These are phyloP conservation scores for Peterozyma toletana DNA, from an alignment of 805 yeast species.

Conservation along the genomic window DNA sequence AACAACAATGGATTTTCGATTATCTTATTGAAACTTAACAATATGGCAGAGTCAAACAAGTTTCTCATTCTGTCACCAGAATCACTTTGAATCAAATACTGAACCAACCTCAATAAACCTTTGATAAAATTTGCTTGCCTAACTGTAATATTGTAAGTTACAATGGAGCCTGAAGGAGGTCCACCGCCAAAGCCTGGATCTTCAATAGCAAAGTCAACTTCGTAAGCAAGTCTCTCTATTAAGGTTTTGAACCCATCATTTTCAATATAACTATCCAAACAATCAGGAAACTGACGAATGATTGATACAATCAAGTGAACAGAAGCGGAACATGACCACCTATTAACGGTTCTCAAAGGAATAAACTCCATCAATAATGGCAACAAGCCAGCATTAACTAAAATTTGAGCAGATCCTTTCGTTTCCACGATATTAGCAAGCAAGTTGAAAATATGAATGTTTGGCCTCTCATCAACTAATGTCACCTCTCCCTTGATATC, in stretches of 20 bases:
- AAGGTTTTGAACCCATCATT: conserved; percentile 59
- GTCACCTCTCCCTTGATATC: conserved; percentile 22
- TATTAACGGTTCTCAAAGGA: conserved; percentile 38
- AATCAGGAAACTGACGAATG: conserved; percentile 36
- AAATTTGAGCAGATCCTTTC: conserved; percentile 43
- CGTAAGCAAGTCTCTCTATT: conserved; percentile 53
- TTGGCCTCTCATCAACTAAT: conserved; percentile 17
- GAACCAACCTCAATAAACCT: conserved; percentile 54
- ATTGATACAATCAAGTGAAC: conserved; percentile 46
- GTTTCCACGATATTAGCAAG: conserved; percentile 55
- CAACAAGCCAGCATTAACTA: conserved; percentile 72
- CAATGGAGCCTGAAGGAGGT: conserved; percentile 43
- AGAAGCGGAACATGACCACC: conserved; percentile 58
- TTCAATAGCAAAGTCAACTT: conserved; percentile 55
- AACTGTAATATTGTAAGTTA: conserved; percentile 45
- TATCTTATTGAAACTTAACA: conserved; percentile 52
- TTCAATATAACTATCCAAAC: conserved; percentile 56
- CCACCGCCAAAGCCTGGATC: conserved; percentile 54
- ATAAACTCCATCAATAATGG: conserved; percentile 59
- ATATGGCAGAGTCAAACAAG: conserved; percentile 77
- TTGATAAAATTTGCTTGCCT: conserved; percentile 55
- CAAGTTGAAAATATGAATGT: conserved; percentile 47
- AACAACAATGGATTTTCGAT: conserved; percentile 49
- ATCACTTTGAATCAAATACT: conserved; percentile 60
- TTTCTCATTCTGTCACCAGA: conserved; percentile 82